phyloP scores from a whole-genome alignment of 75 land plant genomes.

The Cryptomeria japonica region DNA sequence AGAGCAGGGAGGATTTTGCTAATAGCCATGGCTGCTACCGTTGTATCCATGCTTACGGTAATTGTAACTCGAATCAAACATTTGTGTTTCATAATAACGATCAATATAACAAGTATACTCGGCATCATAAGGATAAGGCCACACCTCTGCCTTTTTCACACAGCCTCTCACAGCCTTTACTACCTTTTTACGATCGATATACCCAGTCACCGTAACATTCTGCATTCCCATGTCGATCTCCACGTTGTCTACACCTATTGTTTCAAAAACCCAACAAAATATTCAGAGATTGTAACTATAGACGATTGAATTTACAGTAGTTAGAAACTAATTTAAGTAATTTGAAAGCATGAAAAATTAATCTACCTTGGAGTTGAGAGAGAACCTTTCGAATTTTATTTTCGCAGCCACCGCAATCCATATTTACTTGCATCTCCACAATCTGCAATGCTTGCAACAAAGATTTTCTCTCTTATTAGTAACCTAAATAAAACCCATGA shows the following conservation, averaged over 20 bases:
- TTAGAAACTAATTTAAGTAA: too few relatives aligned
- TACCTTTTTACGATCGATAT: slow-evolving; percentile 51
- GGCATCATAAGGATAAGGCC: slow-evolving; percentile 44
- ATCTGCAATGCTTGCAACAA: slow-evolving; percentile 22
- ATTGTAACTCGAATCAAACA: slow-evolving; percentile 52
- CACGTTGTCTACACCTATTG: neutral
- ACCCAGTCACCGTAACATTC: slow-evolving; percentile 78
- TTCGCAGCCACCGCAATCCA: slow-evolving; percentile 61
- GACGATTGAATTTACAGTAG: neutral
- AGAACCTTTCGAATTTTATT: slow-evolving; percentile 41
- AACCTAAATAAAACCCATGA: too few relatives aligned
- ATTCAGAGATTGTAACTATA: too few relatives aligned
- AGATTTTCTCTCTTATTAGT: too few relatives aligned
- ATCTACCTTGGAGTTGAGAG: slow-evolving; percentile 43
- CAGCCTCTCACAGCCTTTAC: slow-evolving; percentile 49
- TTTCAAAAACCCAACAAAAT: neutral
- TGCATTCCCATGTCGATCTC: slow-evolving; percentile 51
- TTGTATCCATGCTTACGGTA: slow-evolving; percentile 65
- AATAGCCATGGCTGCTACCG: slow-evolving; percentile 40
- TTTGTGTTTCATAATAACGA: slow-evolving; percentile 22
- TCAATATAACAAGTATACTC: slow-evolving; percentile 16
- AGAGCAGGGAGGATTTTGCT: slow-evolving; percentile 21
- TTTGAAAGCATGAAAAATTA: neutral
- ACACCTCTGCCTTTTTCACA: slow-evolving; percentile 58
- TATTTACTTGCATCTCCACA: slow-evolving; percentile 52